Conservation (phyloP, 148 eudicot genomes). For the Rhododendron ferrugineum region DNA sequence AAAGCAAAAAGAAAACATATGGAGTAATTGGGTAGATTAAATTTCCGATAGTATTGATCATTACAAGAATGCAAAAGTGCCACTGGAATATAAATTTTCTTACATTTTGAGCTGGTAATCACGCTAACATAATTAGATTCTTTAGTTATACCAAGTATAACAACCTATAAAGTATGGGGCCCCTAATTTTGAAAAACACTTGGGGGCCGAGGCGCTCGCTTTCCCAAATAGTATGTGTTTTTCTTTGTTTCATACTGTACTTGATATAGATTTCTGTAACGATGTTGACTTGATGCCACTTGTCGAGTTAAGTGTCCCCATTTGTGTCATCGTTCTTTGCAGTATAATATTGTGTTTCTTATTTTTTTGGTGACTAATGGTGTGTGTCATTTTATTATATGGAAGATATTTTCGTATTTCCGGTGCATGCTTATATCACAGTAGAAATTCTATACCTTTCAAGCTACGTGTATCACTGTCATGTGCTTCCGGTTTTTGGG, state of each 20-base stretch:
- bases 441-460: not conserved
- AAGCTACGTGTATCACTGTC: not conserved
- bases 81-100: too few relatives aligned
- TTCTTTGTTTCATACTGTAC: not conserved
- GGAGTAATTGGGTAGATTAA: too few relatives aligned
- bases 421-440: not conserved
- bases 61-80: too few relatives aligned
- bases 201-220: too few relatives aligned
- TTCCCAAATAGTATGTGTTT: not conserved
- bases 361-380: not conserved
- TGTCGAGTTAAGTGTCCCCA: not conserved
- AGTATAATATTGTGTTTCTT: not conserved
- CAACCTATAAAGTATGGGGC: too few relatives aligned
- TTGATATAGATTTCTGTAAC: not conserved
- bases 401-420: not conserved
- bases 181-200: too few relatives aligned
- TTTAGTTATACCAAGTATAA: too few relatives aligned
- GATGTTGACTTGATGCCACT: not conserved
- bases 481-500: not conserved
- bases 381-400: not conserved
- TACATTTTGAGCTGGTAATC: not conserved
- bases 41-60: not conserved
- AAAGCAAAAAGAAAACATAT: too few relatives aligned
- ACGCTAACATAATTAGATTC: not conserved
- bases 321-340: not conserved